Percentiles rank a stretch among this genome's conserved stretches.
These are phyloP conservation scores for Brassica rapa DNA, from an alignment of 345 rosid species.

Conservation along the genomic window DNA sequence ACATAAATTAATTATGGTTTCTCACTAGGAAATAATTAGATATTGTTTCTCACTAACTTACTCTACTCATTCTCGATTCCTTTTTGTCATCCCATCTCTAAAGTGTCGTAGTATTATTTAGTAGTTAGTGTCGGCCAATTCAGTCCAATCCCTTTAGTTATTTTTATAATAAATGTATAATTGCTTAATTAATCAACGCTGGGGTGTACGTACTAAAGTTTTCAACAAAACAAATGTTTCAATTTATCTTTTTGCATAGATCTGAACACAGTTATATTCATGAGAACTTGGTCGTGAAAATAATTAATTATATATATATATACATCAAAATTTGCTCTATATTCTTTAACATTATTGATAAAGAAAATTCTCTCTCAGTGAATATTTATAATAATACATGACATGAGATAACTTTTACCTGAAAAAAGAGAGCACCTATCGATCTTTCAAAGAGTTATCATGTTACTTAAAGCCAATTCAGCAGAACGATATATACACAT, in stretches of 20 bases:
- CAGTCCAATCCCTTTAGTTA: slow-evolving; percentile 27
- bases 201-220: neutral
- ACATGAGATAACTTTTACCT: neutral
- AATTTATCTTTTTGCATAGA: neutral
- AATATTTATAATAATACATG: neutral
- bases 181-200: neutral
- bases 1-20: neutral
- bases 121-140: slow-evolving; percentile 15
- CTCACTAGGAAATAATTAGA: no score
- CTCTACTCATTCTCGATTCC: neutral
- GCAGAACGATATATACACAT: neutral
- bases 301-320: no score
- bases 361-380: neutral
- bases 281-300: neutral
- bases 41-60: slow-evolving; percentile 2
- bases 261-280: neutral
- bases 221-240: neutral
- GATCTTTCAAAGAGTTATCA: no score
- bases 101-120: neutral
- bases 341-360: neutral
- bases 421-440: no score
- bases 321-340: neutral
- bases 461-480: neutral
- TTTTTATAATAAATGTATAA: neutral
- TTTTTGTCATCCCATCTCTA: slow-evolving; percentile 3